phyloP scores from a whole-genome alignment of 352 stramenopile species.

The Albugo laibachii region DNA sequence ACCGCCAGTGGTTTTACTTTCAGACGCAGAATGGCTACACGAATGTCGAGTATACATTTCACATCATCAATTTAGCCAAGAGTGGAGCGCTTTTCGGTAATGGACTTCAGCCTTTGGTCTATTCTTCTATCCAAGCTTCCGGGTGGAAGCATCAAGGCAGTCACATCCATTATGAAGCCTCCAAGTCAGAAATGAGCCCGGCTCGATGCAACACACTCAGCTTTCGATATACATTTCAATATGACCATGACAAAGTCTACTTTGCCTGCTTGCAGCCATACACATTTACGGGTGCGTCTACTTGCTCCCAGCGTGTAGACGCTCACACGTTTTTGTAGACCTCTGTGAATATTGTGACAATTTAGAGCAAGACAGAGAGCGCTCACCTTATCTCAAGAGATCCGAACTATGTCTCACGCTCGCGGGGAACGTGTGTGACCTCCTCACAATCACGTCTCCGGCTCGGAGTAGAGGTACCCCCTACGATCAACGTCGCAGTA shows the following conservation, averaged over 20 bases:
- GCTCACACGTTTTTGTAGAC: neutral
- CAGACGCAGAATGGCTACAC: constrained; percentile 42
- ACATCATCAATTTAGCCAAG: constrained; percentile 88
- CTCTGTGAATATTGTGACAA: neutral
- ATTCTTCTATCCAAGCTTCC: constrained; percentile 34
- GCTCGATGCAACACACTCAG: constrained; percentile 69
- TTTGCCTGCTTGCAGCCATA: constrained; percentile 87
- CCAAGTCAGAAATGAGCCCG: neutral
- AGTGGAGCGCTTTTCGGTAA: constrained; percentile 81
- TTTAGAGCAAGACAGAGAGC: constrained; percentile 6
- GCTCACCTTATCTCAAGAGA: constrained; percentile 22
- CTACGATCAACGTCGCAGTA: too few relatives aligned
- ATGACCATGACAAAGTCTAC: constrained; percentile 67
- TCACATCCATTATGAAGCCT: constrained; percentile 63
- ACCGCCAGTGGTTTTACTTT: constrained; percentile 93
- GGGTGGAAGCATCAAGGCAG: constrained; percentile 59
- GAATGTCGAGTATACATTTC: constrained; percentile 55
- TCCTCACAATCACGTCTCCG: constrained; percentile 65
- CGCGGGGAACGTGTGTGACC: constrained; percentile 30
- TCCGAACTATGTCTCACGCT: constrained; percentile 47
- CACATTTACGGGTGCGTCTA: constrained; percentile 63
- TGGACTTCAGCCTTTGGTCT: constrained; percentile 81
- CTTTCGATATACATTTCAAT: constrained; percentile 70
- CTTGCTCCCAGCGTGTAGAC: constrained; percentile 19
- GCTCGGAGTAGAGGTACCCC: too few relatives aligned